Conservation (phyloP, 2,329 filamentous ascomycete genomes). For the Colletotrichum magnum region DNA sequence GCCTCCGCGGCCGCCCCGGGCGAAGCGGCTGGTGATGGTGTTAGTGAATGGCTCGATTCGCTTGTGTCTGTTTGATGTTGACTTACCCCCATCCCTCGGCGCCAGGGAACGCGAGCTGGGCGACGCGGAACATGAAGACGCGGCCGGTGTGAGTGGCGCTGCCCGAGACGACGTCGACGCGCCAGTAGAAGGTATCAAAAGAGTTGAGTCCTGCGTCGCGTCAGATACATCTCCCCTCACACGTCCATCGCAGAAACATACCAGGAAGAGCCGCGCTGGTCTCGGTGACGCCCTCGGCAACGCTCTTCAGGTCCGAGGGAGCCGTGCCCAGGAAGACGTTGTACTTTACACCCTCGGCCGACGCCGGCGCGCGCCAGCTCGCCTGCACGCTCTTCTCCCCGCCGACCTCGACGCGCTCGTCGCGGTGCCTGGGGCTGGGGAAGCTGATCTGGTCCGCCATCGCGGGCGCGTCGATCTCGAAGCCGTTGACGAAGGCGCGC, state of each 20-base stretch:
- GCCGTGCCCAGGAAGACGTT: slow-evolving; percentile 47
- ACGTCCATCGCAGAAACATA: neutral
- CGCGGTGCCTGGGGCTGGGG: slow-evolving; percentile 46
- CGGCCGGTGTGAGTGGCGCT: slow-evolving; percentile 44
- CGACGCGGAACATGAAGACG: slow-evolving; percentile 48
- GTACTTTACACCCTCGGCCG: slow-evolving; percentile 42
- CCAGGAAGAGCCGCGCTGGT: slow-evolving; percentile 25
- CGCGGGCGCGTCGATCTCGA: slow-evolving; percentile 48
- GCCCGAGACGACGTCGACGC: slow-evolving; percentile 47
- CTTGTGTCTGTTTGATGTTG: neutral
- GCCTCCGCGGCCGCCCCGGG: slow-evolving; percentile 53
- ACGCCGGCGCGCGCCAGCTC: slow-evolving; percentile 45
- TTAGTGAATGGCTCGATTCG: neutral
- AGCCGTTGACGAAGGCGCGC: slow-evolving; percentile 49
- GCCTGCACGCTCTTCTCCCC: slow-evolving; percentile 37
- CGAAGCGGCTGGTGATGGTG: slow-evolving; percentile 44
- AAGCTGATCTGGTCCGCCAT: slow-evolving; percentile 46
- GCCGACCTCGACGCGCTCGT: slow-evolving; percentile 46
- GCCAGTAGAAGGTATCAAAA: slow-evolving; percentile 49
- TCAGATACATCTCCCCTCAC: neutral
- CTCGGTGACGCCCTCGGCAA: slow-evolving; percentile 38
- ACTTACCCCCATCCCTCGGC: slow-evolving; percentile 53
- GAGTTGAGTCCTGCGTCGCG: slow-evolving; percentile 40
- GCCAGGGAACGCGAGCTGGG: slow-evolving; percentile 54
- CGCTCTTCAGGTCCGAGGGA: slow-evolving; percentile 33